Base-by-base conservation (phyloP, 2,329 filamentous ascomycete species). In the Diaporthe aspalathi region DNA sequence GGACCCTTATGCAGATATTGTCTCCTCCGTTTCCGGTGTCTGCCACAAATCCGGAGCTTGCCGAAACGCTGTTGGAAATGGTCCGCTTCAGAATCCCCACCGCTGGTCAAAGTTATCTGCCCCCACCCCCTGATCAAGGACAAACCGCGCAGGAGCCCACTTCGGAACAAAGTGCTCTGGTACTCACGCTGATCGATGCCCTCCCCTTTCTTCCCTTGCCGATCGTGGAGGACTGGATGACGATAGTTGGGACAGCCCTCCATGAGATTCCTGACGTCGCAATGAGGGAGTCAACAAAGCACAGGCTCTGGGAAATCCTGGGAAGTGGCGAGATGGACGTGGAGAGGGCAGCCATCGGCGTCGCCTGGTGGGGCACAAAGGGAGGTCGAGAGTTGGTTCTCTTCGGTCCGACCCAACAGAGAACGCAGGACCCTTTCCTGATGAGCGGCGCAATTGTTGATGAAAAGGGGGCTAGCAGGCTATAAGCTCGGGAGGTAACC, bases 241-340 rank as follows among this genome's bases (percentile, higher is more conserved):
- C 91, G 1, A 82, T 93, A 24, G 86, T 91, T 22, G 94, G 93
- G 1, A 86, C 90, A 60, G 83, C 93, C 17, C 83, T 96, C 72
- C 90, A 91, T 74, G 81, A 82, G 20, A 88, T 97, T 35, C 80
- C 84, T 3, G 90, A 94, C 73, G 81, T 85, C 0, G 80, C 77
- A 5, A 89, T 95, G 84, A 86, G 90, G 53, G 87, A 90, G 57
- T 83, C 85, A 2, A 93, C 91, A 47, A 90, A 91, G 77, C 87
- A 90, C 74, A 85, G 94, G 63, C 92, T 97, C 80, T 94, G 93
- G 91, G 91, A 96, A 71, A 87, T 94, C 3, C 82, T 97, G 12
- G 91, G 91, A 50, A 91, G 88, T 75, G 94, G 94, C 4, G 94
- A 97, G 82, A 92, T 97, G 90, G 94, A 97, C 80, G 91, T 97